Base-by-base conservation (phyloP, 1,284 basidiomycete species). In the Irpex sp. region DNA sequence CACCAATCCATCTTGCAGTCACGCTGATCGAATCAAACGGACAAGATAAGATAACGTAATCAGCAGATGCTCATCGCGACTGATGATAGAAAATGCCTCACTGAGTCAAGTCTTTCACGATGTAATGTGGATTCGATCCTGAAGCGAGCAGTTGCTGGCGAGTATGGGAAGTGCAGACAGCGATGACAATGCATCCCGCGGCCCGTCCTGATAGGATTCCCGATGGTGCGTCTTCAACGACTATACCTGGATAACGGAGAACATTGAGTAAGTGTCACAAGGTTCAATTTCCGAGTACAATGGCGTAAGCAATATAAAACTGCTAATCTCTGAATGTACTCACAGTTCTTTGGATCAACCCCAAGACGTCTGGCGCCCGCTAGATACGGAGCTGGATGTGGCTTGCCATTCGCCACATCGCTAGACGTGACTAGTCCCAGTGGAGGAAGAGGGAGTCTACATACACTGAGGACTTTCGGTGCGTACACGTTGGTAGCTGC, bases 211-310 rank as follows among this genome's bases (percentile, higher is more conserved):
- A 81, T 64, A 78, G 80, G 60, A 95, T 77, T 0, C 93, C 93
- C 5, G 89, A 88, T 3, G 92, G 89, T 0, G 93, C 93, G 72
- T 95, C 93, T 70, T 95, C 93, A 11, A 95, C 79, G 4, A 94
- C 93, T 63, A 95, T 78, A 69, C 88, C 90, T 91, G 65, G 13
- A 51, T 26, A 11, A 49, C n/a, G 17, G 19, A 9, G 26, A 17
- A 35, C 31, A 21, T 17, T 13, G 3, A 35, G 9, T 55, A 39
- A 36, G 49, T 17, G 49, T 50, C 49, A 50, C 49, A 50, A 8
- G 49, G 17, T 17, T 8, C 13, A 13, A 19, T 50, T 50, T 50
- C 15, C 49, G 17, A 17, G 17, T n/a, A 50, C 49, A 50, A 50
- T 50, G 17, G n/a, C 49, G 56, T 13, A 43, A 56, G 58, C 56